Evolutionary conservation across 148 eudicot genomes (phyloP).

Genomic region (Cornus kousa): DNA sequence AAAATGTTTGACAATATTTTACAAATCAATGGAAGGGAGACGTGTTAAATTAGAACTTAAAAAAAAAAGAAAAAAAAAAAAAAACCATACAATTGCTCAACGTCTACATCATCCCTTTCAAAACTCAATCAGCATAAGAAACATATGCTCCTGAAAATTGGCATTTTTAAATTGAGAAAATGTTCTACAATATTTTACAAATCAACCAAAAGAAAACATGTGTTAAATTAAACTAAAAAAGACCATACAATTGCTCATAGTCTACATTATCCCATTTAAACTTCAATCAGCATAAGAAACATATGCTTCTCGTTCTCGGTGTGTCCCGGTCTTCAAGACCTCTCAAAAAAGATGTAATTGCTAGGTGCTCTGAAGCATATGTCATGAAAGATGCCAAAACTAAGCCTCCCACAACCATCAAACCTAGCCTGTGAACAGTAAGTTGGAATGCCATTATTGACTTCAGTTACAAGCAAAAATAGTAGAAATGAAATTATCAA

Average conservation of each 20-base stretch:
- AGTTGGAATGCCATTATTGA: not conserved
- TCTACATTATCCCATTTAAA: slow-evolving; percentile 11
- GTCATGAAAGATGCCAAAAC: slow-evolving; percentile 85
- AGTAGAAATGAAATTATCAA: not conserved
- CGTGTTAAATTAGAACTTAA: not conserved
- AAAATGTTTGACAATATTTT: not conserved
- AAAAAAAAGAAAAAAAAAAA: not conserved
- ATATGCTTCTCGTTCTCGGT: slow-evolving; percentile 40
- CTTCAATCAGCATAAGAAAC: slow-evolving; percentile 41
- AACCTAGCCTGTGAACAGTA: slow-evolving; percentile 63
- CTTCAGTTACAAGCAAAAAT: not conserved
- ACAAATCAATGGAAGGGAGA: slow-evolving; percentile 4
- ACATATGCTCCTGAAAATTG: slow-evolving; percentile 33
- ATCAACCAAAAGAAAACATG: not conserved
- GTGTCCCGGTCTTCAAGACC: slow-evolving; percentile 71
- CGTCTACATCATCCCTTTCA: slow-evolving; percentile 7
- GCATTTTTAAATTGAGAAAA: slow-evolving; percentile 5
- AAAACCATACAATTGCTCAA: not conserved
- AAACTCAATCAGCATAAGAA: slow-evolving; percentile 34
- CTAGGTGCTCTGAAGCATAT: slow-evolving; percentile 87
- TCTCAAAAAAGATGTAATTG: slow-evolving; percentile 63
- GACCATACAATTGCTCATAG: not conserved
- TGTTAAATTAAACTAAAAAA: not conserved
- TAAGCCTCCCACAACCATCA: slow-evolving; percentile 84
- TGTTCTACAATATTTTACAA: slow-evolving; percentile 3